Conservation (phyloP, 148 eudicot species). For the Polygonum aviculare region DNA sequence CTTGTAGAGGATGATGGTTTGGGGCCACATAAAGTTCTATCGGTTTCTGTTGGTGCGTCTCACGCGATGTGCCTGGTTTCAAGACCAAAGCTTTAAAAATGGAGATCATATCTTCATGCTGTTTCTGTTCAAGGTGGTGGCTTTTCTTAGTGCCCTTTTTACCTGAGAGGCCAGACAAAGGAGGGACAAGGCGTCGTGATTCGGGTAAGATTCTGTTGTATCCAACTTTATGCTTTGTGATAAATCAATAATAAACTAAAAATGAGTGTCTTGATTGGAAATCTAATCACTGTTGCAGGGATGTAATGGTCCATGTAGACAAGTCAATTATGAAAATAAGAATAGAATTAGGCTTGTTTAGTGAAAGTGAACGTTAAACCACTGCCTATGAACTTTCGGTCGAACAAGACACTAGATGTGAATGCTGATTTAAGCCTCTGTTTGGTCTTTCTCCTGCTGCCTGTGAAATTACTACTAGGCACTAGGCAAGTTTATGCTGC, state of each 20-base stretch:
- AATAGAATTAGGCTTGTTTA: conserved; percentile 1
- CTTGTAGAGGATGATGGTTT: conserved; percentile 66
- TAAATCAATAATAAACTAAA: neutral
- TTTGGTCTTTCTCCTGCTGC: neutral
- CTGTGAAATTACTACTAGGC: neutral
- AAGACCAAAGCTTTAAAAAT: conserved; percentile 8
- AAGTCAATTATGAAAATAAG: neutral
- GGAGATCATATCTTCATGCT: neutral
- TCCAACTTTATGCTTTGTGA: neutral
- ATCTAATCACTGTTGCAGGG: neutral
- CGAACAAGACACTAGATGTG: neutral
- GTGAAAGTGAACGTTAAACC: conserved; percentile 1
- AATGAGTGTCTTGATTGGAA: conserved; percentile 1
- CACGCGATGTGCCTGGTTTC: conserved; percentile 82
- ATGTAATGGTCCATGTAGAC: neutral
- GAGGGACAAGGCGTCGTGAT: neutral
- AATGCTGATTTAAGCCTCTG: neutral
- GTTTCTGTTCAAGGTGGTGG: neutral
- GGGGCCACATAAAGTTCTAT: conserved; percentile 54
- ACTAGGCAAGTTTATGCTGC: neutral
- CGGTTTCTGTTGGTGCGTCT: conserved; percentile 74
- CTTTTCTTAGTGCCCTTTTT: neutral
- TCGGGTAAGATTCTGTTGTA: neutral
- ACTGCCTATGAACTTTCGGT: neutral
- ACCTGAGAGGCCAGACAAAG: neutral